Evolutionary conservation across 495 filamentous ascomycete genomes (phyloP).

Genomic region (Coniosporium apollinis): DNA sequence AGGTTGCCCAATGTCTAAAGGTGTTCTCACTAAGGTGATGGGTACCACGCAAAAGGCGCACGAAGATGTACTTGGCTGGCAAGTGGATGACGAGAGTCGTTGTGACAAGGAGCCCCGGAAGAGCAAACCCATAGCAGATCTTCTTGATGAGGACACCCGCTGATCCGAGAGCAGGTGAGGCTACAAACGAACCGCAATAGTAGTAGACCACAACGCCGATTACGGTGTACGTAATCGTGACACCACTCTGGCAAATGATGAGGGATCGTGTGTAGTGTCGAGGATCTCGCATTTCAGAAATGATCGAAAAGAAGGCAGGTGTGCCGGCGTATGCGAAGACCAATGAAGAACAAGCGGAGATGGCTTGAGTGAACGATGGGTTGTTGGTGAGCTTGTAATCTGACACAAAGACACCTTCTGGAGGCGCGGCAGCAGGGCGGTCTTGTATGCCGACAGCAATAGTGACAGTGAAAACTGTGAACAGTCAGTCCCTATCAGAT

Average conservation of each 20-base stretch:
- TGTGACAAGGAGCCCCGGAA: constrained; percentile 8
- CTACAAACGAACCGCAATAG: constrained; percentile 9
- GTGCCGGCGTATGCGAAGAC: constrained; percentile 9
- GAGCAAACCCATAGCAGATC: constrained; percentile 8
- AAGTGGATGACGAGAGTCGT: constrained; percentile 1
- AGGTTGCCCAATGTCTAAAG: constrained; percentile 20
- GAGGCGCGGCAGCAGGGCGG: constrained; percentile 22
- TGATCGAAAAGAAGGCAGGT: constrained; percentile 5
- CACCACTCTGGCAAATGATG: constrained; percentile 20
- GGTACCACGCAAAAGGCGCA: constrained; percentile 21
- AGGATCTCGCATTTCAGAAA: constrained; percentile 8
- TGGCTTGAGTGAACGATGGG: constrained; percentile 9
- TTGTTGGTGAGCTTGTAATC: constrained; percentile 7
- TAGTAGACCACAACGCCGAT: constrained; percentile 7
- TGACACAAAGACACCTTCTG: constrained; percentile 11
- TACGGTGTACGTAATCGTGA: constrained; percentile 14
- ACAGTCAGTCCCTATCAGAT: background rate
- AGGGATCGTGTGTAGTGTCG: constrained; percentile 5
- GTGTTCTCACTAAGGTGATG: constrained; percentile 20
- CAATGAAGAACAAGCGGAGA: constrained; percentile 4
- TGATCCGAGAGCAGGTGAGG: constrained; percentile 8
- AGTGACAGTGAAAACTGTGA: constrained; percentile 6
- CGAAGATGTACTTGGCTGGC: constrained; percentile 8
- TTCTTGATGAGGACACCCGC: constrained; percentile 10
- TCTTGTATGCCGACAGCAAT: constrained; percentile 7